Conservation (phyloP, 2,329 filamentous ascomycete genomes). For the Colletotrichum eremochloae region DNA sequence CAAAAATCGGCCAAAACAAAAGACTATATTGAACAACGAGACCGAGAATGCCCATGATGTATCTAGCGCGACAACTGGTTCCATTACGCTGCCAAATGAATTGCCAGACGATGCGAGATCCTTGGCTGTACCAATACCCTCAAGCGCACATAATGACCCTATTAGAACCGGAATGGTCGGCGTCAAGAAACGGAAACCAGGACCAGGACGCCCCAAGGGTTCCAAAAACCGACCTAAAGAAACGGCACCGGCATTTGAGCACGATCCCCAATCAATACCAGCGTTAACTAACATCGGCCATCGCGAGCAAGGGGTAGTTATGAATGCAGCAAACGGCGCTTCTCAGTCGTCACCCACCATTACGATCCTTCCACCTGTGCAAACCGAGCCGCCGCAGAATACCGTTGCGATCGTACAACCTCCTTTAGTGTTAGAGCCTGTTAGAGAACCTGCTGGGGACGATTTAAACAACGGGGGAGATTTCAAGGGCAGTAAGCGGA, state of each 20-base stretch:
- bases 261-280: neutral
- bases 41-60: neutral
- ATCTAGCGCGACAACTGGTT: neutral
- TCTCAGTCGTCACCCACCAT: neutral
- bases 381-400: neutral
- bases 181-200: constrained; percentile 52
- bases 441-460: neutral
- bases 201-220: constrained; percentile 62
- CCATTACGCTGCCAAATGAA: neutral
- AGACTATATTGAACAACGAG: no score
- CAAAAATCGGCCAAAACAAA: constrained; percentile 36
- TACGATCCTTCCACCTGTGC: neutral
- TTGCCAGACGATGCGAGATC: neutral
- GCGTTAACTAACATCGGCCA: constrained; percentile 5
- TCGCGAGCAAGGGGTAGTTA: neutral
- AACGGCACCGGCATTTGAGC: neutral
- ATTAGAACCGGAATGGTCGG: constrained; percentile 43
- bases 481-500: constrained; percentile 11
- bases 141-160: neutral
- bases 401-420: neutral
- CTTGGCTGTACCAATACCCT: neutral
- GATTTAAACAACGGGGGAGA: neutral
- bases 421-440: neutral
- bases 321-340: neutral
- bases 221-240: constrained; percentile 64